Conservation (phyloP, 495 filamentous ascomycete species). For the Jackrogersella minutella region DNA sequence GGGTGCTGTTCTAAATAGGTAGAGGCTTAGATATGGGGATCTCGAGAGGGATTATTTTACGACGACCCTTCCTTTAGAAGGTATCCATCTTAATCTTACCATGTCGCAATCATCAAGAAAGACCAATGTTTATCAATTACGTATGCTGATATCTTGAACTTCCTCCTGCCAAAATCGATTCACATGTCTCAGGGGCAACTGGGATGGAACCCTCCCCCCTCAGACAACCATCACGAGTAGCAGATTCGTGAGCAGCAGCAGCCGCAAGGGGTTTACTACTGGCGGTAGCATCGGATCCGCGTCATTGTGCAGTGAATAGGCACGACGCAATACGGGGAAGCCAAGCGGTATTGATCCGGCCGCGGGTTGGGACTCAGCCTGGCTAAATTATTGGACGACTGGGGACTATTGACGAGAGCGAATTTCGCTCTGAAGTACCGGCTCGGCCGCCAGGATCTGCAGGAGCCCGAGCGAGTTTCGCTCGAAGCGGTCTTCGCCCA, state of each 20-base stretch:
- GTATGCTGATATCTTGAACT: conserved; percentile 9
- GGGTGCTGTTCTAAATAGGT: conserved; percentile 20
- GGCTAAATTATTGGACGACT: conserved; percentile 12
- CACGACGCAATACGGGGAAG: conserved; percentile 9
- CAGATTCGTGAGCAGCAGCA: neutral
- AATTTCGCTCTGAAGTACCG: conserved; percentile 31
- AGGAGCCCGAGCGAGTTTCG: conserved; percentile 30
- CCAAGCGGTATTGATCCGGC: conserved; percentile 13
- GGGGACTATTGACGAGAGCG: conserved; percentile 24
- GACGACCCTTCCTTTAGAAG: neutral
- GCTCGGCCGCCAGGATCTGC: conserved; percentile 32
- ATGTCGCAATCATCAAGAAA: conserved; percentile 14
- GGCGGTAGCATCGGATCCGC: conserved; percentile 17
- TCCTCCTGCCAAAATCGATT: conserved; percentile 7
- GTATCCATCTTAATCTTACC: conserved; percentile 1
- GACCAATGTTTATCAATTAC: conserved; percentile 17
- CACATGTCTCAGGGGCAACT: conserved; percentile 23
- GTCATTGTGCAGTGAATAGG: conserved; percentile 30
- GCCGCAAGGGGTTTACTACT: conserved; percentile 1
- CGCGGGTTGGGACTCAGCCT: conserved; percentile 29
- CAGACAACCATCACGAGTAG: conserved; percentile 19
- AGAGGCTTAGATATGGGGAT: conserved; percentile 18
- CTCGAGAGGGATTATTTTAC: neutral
- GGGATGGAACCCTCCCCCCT: conserved; percentile 20
- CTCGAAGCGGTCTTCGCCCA: neutral